Evolutionary conservation across 148 eudicot species (phyloP).

Genomic region (Heliosperma pusillum): DNA sequence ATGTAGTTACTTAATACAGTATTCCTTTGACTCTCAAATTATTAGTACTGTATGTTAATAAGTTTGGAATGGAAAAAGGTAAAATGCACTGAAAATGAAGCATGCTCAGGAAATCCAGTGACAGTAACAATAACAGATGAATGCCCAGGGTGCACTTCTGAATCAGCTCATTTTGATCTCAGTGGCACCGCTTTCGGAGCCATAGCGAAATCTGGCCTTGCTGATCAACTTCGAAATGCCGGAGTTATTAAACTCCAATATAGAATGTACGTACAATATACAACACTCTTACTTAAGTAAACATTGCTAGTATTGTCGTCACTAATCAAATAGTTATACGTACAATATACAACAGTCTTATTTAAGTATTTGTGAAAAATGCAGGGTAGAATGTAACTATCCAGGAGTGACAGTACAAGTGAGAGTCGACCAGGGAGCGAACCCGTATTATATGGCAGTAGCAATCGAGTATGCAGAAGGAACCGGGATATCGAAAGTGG

Average conservation of each 20-base stretch:
- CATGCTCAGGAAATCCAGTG: conserved; percentile 68
- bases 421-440: conserved; percentile 53
- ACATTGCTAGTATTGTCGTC: no score
- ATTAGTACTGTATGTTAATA: not conserved
- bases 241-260: conserved; percentile 53
- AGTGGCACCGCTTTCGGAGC: conserved; percentile 83
- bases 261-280: conserved; percentile 32
- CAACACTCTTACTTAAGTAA: not conserved
- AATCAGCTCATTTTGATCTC: conserved; percentile 57
- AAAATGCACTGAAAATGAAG: conserved; percentile 46
- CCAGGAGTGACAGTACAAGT: conserved; percentile 43
- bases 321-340: no score
- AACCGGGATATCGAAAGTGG: conserved; percentile 44
- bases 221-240: conserved; percentile 42
- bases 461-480: conserved; percentile 47
- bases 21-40: not conserved
- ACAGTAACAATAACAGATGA: conserved; percentile 60
- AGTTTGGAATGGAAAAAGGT: conserved; percentile 33
- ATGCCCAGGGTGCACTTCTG: conserved; percentile 56
- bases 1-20: no score
- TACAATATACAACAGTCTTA: not conserved
- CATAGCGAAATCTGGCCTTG: conserved; percentile 54
- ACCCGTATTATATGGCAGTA: conserved; percentile 41
- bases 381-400: conserved; percentile 56
- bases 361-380: not conserved